These are phyloP conservation scores for Symbiodinium natans DNA, from an alignment of 73 alveolate species.

Conservation along the genomic window DNA sequence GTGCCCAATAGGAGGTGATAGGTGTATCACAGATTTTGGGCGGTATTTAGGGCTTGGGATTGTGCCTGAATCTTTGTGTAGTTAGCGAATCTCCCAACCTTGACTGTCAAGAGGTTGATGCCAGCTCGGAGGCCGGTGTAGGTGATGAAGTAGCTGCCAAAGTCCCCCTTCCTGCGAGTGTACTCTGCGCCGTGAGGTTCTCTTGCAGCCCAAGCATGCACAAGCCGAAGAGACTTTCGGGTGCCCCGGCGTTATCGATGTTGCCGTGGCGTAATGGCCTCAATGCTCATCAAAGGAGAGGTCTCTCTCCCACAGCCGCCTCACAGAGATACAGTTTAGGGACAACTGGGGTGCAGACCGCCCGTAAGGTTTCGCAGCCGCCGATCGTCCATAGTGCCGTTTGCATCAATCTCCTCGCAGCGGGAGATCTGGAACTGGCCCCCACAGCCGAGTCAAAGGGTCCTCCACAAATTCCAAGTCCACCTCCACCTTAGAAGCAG, in stretches of 20 bases:
- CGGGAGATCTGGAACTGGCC: no score
- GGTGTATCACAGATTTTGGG: no score
- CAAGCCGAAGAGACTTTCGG: no score
- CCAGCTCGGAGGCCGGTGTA: constrained; percentile 87
- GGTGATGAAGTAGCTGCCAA: constrained; percentile 64
- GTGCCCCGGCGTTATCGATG: constrained; percentile 54
- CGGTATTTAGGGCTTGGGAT: no score
- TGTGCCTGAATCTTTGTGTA: no score
- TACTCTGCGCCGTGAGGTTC: no score
- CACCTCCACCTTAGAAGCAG: constrained; percentile 7
- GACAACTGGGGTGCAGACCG: background rate
- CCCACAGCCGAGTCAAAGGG: no score
- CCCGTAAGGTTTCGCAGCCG: constrained; percentile 59
- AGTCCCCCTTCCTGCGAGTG: constrained; percentile 31
- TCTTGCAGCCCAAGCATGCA: no score
- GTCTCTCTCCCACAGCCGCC: no score
- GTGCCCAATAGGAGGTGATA: no score
- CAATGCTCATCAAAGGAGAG: background rate
- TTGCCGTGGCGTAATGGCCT: constrained; percentile 85
- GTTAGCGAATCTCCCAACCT: constrained; percentile 15
- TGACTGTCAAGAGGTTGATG: constrained; percentile 23
- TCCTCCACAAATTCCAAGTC: constrained; percentile 52
- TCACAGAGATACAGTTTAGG: no score
- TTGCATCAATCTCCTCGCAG: constrained; percentile 23
- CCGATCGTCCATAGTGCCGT: constrained; percentile 36